These are phyloP conservation scores for Erodium maritimum DNA, from an alignment of 345 rosid species.

Conservation along the genomic window DNA sequence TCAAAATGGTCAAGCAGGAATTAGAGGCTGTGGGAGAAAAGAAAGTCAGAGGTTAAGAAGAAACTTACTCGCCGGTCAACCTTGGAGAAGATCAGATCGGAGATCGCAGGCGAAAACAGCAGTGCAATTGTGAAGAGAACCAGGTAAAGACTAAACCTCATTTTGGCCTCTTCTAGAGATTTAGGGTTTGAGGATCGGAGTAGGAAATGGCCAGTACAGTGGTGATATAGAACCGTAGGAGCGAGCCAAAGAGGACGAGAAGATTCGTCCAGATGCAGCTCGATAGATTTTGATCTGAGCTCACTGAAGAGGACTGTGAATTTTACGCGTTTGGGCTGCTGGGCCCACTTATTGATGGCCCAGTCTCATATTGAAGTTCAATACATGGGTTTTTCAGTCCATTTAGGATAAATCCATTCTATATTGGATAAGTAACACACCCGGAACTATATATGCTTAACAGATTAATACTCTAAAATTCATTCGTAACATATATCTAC, in stretches of 20 bases:
- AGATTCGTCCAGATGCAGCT: not conserved
- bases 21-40: not conserved
- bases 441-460: too few relatives aligned
- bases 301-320: not conserved
- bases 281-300: not conserved
- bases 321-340: not conserved
- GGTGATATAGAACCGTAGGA: not conserved
- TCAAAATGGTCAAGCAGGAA: not conserved
- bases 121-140: conserved; percentile 28
- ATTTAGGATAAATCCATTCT: too few relatives aligned
- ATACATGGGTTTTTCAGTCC: too few relatives aligned
- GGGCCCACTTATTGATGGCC: not conserved
- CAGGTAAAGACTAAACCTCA: conserved; percentile 31
- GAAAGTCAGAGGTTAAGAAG: conserved; percentile 8
- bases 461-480: too few relatives aligned
- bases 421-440: too few relatives aligned
- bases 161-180: not conserved
- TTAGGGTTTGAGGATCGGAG: not conserved
- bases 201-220: not conserved
- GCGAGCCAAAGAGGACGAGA: not conserved
- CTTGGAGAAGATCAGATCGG: conserved; percentile 76
- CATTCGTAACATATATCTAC: too few relatives aligned
- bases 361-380: not conserved
- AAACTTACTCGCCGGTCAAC: conserved; percentile 87
- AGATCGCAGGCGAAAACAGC: conserved; percentile 46